Evolutionary conservation across 192 early-diverging fungal genomes (phyloP), one percentile per base, ranked within the genome.

Genomic region (Spizellomyces sp.): DNA sequence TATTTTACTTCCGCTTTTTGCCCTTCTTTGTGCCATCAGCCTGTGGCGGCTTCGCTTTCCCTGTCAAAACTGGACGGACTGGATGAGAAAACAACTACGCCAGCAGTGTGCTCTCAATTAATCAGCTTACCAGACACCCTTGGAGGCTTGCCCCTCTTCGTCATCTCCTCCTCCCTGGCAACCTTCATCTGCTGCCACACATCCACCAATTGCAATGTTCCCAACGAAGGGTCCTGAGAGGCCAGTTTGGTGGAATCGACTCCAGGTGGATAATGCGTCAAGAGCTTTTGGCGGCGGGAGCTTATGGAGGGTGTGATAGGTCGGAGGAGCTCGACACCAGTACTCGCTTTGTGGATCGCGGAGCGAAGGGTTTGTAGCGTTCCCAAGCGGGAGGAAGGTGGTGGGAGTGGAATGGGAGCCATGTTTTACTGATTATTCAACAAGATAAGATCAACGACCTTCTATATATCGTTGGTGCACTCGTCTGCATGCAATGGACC

Each of bases 181-280:
- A 27, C 9, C 58, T 54, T 47, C 9, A 12, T 48, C 48, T 59
- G 22, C 57, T 48, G 59, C 72, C 72, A 74, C 4, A 42, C 27
- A 22, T 74, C 65, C 9, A 60, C 43, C 46, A 74, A 64, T 10
- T 45, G 12, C 6, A 74, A 45, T 8, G 12, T 9, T 4, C 19
- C 19, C 5, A 74, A 44, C 19, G 19, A 46, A n/a, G 22, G 42
- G 45, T 74, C 65, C 58, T 74, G 72, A 10, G 21, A 27, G 12
- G 72, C 64, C 17, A 74, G 64, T n/a, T 56, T 48, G 19, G 43
- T 15, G 21, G 61, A 36, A 48, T 67, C 42, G 48, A 74, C 36
- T 47, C 61, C 41, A 9, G 72, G 72, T 19, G 64, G 64, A 62
- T 74, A 67, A 47, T 67, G 58, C 45, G 64, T 61, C 12, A 74